Evolutionary conservation across 2,329 filamentous ascomycete genomes (phyloP), one percentile per base, ranked within the genome.

Genomic region (Alternaria viburni): DNA sequence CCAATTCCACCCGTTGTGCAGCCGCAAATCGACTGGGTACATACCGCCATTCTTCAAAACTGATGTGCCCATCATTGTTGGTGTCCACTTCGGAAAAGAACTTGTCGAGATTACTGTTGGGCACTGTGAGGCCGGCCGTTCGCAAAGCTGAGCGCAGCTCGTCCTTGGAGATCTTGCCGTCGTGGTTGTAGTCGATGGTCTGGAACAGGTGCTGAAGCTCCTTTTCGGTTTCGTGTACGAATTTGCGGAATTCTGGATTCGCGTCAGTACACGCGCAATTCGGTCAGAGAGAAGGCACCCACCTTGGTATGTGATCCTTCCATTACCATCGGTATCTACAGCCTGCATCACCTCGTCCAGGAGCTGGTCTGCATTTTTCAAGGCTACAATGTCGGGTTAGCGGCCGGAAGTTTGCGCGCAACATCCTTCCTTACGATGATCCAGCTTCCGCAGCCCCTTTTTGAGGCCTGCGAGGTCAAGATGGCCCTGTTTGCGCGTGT

Each of bases 1-100:
- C n/a, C 13, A 44, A 23, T 36, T 23, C 13, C 15, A 17, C 23
- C 23, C n/a, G 23, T 23, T 54, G 15, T 54, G 30, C 43, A 5
- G 23, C 13, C 30, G 26, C 13, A 19, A 36, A 51, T 2, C 12
- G 32, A 26, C 15, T 50, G 9, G 12, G 13, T 28, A 69, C 90
- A 81, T 89, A 97, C 95, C 95, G 90, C 96, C 96, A 98, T 86
- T 99, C 96, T 69, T 93, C 90, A 81, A 97, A 98, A 66, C 87
- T 93, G 71, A 98, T 97, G 67, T 85, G 84, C 3, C 93, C 93
- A 79, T 99, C 94, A 71, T 90, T 88, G 82, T 99, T 95, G 76
- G 88, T 86, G 79, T 99, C 96, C 73, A 99, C 91, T 77, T 97
- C 91, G 68, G 87, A 83, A 77, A 99, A 97, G 83, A 99, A 98